Evolutionary conservation across 441 rosid genomes (phyloP).

Genomic region (Erodium texanum): DNA sequence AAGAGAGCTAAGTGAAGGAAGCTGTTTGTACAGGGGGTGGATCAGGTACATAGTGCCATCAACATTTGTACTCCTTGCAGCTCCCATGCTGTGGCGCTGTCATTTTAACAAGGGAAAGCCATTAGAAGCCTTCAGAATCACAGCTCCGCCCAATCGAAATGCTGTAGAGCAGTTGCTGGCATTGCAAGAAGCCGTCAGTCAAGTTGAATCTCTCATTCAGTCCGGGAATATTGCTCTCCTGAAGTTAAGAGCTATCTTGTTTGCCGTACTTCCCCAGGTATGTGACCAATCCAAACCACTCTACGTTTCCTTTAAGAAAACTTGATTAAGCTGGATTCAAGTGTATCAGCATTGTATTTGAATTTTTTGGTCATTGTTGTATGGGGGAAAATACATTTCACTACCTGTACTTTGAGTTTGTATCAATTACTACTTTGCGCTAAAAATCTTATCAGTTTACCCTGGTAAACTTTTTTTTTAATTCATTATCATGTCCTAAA

Average conservation of each 20-base stretch:
- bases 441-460: no score
- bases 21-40: conserved; percentile 50
- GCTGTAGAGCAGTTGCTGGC: conserved; percentile 79
- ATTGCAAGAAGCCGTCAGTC: conserved; percentile 64
- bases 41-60: conserved; percentile 48
- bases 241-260: conserved; percentile 73
- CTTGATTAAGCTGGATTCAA: not conserved
- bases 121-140: conserved; percentile 51
- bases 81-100: conserved; percentile 53
- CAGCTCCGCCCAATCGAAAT: conserved; percentile 57
- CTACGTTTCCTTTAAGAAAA: conserved; percentile 10
- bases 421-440: no score
- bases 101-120: conserved; percentile 43
- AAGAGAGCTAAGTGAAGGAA: no score
- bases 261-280: conserved; percentile 79
- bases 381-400: no score
- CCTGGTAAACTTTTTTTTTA: no score
- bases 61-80: conserved; percentile 38
- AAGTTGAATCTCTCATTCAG: conserved; percentile 62
- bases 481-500: no score
- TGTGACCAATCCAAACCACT: conserved; percentile 4
- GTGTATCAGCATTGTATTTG: not conserved
- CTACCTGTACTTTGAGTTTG: no score
- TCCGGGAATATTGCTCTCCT: conserved; percentile 63
- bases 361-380: not conserved